Conservation (phyloP, 768 basidiomycete species). For the Bullera alba region DNA sequence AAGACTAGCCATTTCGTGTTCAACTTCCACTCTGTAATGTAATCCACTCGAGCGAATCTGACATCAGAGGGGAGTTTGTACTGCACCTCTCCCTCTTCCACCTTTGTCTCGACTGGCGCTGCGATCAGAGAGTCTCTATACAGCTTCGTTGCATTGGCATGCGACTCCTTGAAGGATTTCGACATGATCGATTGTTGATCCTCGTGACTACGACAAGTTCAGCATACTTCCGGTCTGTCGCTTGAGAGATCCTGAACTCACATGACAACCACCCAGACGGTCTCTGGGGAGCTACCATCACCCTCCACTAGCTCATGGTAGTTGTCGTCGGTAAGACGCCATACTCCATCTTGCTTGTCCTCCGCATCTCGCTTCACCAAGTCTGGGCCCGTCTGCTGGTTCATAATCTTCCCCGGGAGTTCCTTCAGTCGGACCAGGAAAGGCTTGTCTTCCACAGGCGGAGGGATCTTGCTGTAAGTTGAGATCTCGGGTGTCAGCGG, state of each 20-base stretch:
- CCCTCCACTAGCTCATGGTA: conserved; percentile 54
- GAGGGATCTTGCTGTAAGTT: no score
- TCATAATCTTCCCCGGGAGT: no score
- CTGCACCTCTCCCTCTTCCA: conserved; percentile 24
- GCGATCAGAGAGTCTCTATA: conserved; percentile 22
- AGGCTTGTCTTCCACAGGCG: no score
- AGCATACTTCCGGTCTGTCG: background rate
- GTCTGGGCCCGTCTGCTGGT: no score
- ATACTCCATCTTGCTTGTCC: conserved; percentile 53
- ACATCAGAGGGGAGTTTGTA: no score
- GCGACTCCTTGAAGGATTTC: background rate
- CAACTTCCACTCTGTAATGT: conserved; percentile 69
- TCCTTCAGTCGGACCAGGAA: no score
- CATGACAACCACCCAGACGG: conserved; percentile 70
- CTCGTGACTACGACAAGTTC: background rate
- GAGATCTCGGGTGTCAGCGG: no score
- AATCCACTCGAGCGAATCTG: conserved; percentile 80
- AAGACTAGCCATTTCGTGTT: conserved; percentile 83
- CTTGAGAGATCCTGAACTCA: no score
- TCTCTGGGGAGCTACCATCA: conserved; percentile 53
- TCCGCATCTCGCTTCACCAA: background rate
- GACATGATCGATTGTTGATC: background rate
- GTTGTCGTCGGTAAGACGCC: conserved; percentile 75
- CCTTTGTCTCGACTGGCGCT: conserved; percentile 52
- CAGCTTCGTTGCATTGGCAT: conserved; percentile 3